Evolutionary conservation across 2,329 filamentous ascomycete genomes (phyloP).

Genomic region (Ophiostoma sp.): DNA sequence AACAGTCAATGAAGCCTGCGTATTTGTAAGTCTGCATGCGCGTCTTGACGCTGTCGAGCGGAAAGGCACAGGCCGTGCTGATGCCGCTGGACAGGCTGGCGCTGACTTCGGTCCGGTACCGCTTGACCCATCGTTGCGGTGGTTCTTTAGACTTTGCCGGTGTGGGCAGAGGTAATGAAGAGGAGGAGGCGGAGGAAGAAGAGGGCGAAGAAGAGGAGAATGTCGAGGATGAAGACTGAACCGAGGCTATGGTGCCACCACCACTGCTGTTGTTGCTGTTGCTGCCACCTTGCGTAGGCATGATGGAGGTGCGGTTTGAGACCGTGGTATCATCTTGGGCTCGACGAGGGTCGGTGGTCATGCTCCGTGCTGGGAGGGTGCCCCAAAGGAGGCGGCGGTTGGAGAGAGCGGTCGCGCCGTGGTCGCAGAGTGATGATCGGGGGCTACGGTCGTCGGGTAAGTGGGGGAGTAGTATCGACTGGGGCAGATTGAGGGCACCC

Average conservation of each 20-base stretch:
- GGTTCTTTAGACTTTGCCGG: constrained; percentile 3
- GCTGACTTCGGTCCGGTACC: constrained; percentile 77
- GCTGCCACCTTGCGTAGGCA: constrained; percentile 41
- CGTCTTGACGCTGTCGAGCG: constrained; percentile 85
- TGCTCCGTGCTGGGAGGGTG: constrained; percentile 31
- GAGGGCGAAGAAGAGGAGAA: not conserved
- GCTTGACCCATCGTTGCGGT: constrained; percentile 61
- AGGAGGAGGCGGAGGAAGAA: not conserved
- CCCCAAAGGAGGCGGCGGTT: constrained; percentile 11
- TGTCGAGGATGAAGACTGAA: not conserved
- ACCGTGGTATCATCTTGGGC: constrained; percentile 45
- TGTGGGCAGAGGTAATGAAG: not conserved
- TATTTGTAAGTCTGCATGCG: constrained; percentile 87
- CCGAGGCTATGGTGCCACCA: constrained; percentile 23
- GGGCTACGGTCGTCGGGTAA: not conserved
- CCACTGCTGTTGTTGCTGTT: constrained; percentile 29
- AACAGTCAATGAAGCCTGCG: constrained; percentile 71
- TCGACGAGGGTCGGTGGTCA: constrained; percentile 44
- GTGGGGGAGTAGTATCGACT: not conserved
- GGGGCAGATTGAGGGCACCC: not conserved
- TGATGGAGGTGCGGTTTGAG: constrained; percentile 44
- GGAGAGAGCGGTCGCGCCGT: constrained; percentile 14
- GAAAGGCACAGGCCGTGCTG: constrained; percentile 78
- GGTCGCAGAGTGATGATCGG: not conserved
- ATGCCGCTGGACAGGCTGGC: constrained; percentile 75